Conservation (phyloP, 225 moss, liverwort and hornwort genomes). For the Sphagnum contortum region DNA sequence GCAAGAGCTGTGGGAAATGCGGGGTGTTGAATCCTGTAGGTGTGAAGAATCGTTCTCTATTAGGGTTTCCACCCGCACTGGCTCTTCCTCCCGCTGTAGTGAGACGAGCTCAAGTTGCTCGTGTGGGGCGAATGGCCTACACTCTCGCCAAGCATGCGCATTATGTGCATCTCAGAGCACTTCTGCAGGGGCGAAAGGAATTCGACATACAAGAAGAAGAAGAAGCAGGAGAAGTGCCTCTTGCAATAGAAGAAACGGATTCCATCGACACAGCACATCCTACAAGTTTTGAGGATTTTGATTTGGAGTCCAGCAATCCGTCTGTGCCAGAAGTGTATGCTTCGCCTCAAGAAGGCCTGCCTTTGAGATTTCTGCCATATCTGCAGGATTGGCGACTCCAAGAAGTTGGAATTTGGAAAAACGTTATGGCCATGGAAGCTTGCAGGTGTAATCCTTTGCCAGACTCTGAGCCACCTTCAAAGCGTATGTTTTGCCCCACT, state of each 20-base stretch:
- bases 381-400: slow-evolving; percentile 15
- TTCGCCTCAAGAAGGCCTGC: slow-evolving; percentile 23
- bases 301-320: slow-evolving; percentile 5
- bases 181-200: slow-evolving; percentile 6
- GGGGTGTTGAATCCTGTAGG: slow-evolving; percentile 33
- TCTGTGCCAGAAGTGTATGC: slow-evolving; percentile 26
- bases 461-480: slow-evolving; percentile 29
- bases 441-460: slow-evolving; percentile 10
- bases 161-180: slow-evolving; percentile 26
- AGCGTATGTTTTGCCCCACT: slow-evolving; percentile 38
- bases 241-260: no score
- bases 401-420: slow-evolving; percentile 10
- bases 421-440: slow-evolving; percentile 11
- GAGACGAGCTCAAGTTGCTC: slow-evolving; percentile 36
- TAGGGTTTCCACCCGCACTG: slow-evolving; percentile 22
- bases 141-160: slow-evolving; percentile 32
- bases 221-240: no score
- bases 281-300: slow-evolving; percentile 2
- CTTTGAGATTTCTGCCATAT: slow-evolving; percentile 29
- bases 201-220: slow-evolving; percentile 1
- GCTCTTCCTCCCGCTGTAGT: slow-evolving; percentile 31
- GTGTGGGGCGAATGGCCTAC: slow-evolving; percentile 27
- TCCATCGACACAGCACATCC: no score
- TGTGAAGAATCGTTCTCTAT: slow-evolving; percentile 20
- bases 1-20: slow-evolving; percentile 24